A percentile compares a stretch with the other conserved stretches of the same genome.
These are phyloP conservation scores for Endocladia muricata DNA, from an alignment of 31 red algal species.

Conservation along the genomic window DNA sequence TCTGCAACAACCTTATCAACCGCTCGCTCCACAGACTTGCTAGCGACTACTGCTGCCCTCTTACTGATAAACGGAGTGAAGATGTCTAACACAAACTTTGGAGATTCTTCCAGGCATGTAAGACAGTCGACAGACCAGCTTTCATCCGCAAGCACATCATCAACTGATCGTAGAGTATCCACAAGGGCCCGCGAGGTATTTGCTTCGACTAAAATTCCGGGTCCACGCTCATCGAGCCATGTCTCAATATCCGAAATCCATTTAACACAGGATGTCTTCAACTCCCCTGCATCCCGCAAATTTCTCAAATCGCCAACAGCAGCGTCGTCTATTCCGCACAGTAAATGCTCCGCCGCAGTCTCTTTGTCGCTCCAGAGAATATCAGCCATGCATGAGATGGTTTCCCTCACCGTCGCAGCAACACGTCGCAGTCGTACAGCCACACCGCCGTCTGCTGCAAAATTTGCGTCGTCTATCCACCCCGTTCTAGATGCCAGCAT, in stretches of 20 bases:
- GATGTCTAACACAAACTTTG: slow-evolving; percentile 59
- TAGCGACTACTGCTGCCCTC: slow-evolving; percentile 37
- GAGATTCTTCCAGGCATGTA: slow-evolving; percentile 6
- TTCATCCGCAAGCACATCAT: slow-evolving; percentile 34
- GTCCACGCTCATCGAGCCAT: slow-evolving; percentile 51
- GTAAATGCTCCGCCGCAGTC: slow-evolving; percentile 19
- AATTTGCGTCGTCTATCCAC: slow-evolving; percentile 31
- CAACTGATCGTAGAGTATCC: slow-evolving; percentile 38
- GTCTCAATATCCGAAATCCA: slow-evolving; percentile 35
- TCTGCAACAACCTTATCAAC: slow-evolving; percentile 33
- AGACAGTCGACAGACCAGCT: slow-evolving; percentile 43
- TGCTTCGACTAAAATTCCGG: slow-evolving; percentile 22
- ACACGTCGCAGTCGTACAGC: slow-evolving; percentile 18
- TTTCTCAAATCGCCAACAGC: slow-evolving; percentile 10
- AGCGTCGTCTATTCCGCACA: slow-evolving; percentile 11
- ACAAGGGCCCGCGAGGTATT: slow-evolving; percentile 40
- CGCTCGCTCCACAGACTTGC: slow-evolving; percentile 37
- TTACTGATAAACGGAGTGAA: slow-evolving; percentile 60
- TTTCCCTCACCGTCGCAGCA: slow-evolving; percentile 33
- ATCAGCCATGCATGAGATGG: slow-evolving; percentile 28
- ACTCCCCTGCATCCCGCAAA: slow-evolving; percentile 6
- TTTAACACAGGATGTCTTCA: not conserved
- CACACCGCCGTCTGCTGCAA: not conserved
- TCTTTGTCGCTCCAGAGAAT: slow-evolving; percentile 30
- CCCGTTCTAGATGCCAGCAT: slow-evolving; percentile 52